These are phyloP conservation scores for Stephania yunnanensis DNA, from an alignment of 164 flowering plant genomes.

Conservation along the genomic window DNA sequence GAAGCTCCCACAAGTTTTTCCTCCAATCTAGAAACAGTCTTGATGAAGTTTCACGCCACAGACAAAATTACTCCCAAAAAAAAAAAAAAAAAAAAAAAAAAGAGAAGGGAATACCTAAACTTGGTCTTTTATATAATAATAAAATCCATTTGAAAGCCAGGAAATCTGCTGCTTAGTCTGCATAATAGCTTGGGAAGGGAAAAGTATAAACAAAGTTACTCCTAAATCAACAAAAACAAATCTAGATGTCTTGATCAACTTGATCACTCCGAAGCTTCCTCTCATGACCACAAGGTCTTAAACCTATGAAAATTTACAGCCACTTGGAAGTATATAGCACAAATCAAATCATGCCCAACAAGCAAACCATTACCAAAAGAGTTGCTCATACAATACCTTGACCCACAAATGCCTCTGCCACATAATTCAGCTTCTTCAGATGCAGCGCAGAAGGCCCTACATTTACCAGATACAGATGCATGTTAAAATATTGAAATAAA, in stretches of 20 bases:
- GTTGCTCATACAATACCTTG: slow-evolving; percentile 18
- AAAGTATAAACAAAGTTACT: slow-evolving; percentile 1
- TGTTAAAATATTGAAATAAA: background rate
- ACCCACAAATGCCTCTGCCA: slow-evolving; percentile 8
- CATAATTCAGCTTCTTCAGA: background rate
- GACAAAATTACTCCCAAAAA: background rate
- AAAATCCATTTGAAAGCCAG: slow-evolving; percentile 1
- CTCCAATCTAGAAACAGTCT: too few relatives aligned
- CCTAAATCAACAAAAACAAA: slow-evolving; percentile 13
- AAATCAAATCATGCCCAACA: slow-evolving; percentile 4
- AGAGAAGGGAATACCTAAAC: background rate
- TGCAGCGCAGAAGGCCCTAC: slow-evolving; percentile 20
- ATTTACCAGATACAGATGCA: background rate
- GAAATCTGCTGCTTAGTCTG: slow-evolving; percentile 1
- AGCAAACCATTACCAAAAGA: slow-evolving; percentile 13
- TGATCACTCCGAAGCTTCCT: slow-evolving; percentile 15
- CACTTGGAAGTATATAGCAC: slow-evolving; percentile 5
- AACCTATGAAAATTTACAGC: slow-evolving; percentile 18
- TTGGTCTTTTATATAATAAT: slow-evolving; percentile 3
- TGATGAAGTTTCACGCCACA: too few relatives aligned
- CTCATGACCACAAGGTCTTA: slow-evolving; percentile 13
- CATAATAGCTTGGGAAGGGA: background rate
- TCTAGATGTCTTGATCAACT: slow-evolving; percentile 11
- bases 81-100: background rate
- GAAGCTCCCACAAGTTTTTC: too few relatives aligned